Evolutionary conservation across 768 basidiomycete species (phyloP).

Genomic region (Tricholoma saponaceum): DNA sequence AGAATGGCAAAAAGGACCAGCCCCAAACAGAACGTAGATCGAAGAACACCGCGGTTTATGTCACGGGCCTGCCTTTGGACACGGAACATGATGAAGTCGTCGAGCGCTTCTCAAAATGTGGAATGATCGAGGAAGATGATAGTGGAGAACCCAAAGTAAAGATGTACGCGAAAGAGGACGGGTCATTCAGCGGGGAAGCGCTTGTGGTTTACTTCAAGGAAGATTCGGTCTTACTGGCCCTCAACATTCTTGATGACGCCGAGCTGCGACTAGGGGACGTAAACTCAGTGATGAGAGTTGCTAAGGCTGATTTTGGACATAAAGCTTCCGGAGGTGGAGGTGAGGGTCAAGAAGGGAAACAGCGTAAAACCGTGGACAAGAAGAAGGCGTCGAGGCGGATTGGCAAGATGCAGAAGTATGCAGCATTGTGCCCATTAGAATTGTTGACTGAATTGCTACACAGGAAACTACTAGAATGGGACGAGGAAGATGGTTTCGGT

Average conservation of each 20-base stretch:
- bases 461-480: constrained; percentile 93
- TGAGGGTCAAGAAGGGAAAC: constrained; percentile 40
- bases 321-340: constrained; percentile 43
- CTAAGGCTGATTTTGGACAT: constrained; percentile 75
- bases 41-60: constrained; percentile 91
- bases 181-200: constrained; percentile 90
- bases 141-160: constrained; percentile 92
- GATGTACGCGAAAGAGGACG: constrained; percentile 87
- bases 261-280: constrained; percentile 83
- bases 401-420: constrained; percentile 85
- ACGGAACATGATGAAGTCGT: constrained; percentile 70
- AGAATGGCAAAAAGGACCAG: constrained; percentile 48
- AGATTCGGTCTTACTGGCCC: constrained; percentile 84
- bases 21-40: constrained; percentile 55
- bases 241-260: constrained; percentile 86
- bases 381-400: constrained; percentile 73
- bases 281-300: constrained; percentile 66
- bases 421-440: neutral
- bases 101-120: constrained; percentile 88
- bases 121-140: constrained; percentile 90
- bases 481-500: constrained; percentile 90
- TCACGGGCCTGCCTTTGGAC: constrained; percentile 78
- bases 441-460: neutral
- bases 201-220: constrained; percentile 97
- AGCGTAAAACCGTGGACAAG: constrained; percentile 67